Base-by-base conservation (phyloP, 2,329 filamentous ascomycete species). In the Colletotrichum sp. region DNA sequence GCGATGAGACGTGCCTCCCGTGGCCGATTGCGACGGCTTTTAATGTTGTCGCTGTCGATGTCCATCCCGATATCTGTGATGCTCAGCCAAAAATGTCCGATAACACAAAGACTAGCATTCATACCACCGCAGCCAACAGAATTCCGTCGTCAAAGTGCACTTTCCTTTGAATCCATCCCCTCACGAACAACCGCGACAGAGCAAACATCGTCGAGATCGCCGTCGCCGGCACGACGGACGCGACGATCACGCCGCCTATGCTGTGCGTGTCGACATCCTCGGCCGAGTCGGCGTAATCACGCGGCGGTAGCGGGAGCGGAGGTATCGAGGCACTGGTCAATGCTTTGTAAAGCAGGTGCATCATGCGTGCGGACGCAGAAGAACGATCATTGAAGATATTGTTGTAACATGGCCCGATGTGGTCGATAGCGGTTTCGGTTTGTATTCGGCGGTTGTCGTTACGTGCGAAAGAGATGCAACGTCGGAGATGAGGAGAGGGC, bases 1-100 rank as follows among this genome's bases (percentile, higher is more conserved):
- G 79, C 1, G 81, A 79, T 16, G 69, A 72, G 26, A 83, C 80
- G 76, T 88, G 86, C 66, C 81, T 80, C 3, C 87, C 87, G 61
- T 83, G 84, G 9, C 87, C 87, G 26, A 81, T 77, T 1, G 69
- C 56, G 10, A 88, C 82, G 7, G 84, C 83, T 56, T 75, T 73
- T 0, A 75, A 32, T 8, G 73, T 75, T 8, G 70, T 65, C 3
- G 62, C 73, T 5, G 73, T 75, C 21, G 73, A 65, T 18, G 64
- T 65, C 73, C 73, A 75, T 10, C 70, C 73, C 13, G 70, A 62
- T 4, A 69, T 48, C 71, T 74, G 30, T 15, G 6, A 18, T 30
- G 24, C 36, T 62, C 18, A 70, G 67, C 56, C 26, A 68, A 30
- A 18, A 6, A 4, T 12, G 15, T 18, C 34, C 18, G 12, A 21